These are phyloP conservation scores for Boletus huronensis DNA, from an alignment of 768 basidiomycete species.

Conservation along the genomic window DNA sequence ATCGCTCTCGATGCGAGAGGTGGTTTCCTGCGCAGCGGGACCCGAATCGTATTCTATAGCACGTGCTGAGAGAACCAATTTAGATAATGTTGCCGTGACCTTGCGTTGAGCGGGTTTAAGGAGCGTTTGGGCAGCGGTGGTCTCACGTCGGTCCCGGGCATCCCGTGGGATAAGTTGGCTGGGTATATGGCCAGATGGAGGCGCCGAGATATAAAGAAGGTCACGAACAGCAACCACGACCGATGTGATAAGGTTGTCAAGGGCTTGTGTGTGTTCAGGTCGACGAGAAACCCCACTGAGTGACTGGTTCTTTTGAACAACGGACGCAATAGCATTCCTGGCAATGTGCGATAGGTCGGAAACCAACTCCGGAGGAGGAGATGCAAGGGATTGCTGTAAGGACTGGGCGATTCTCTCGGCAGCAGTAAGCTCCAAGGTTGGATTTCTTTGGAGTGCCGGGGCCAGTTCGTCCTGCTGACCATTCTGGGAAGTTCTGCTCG, in stretches of 20 bases:
- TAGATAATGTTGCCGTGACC: constrained; percentile 84
- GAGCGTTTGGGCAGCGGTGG: constrained; percentile 49
- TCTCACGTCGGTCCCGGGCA: constrained; percentile 42
- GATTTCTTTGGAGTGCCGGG: constrained; percentile 15
- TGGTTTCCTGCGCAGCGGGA: constrained; percentile 55
- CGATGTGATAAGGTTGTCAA: constrained; percentile 59
- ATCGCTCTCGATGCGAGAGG: constrained; percentile 69
- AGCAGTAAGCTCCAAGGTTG: constrained; percentile 50
- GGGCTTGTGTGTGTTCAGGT: constrained; percentile 51
- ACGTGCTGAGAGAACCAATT: constrained; percentile 86
- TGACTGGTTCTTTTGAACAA: constrained; percentile 57
- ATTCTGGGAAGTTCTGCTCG: constrained; percentile 32
- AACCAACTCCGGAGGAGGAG: constrained; percentile 55
- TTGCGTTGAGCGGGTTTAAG: constrained; percentile 81
- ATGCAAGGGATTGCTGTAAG: constrained; percentile 56
- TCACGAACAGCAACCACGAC: constrained; percentile 75
- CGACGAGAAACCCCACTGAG: constrained; percentile 41
- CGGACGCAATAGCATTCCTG: constrained; percentile 56
- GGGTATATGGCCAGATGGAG: constrained; percentile 60
- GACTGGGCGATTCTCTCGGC: constrained; percentile 66
- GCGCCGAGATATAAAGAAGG: constrained; percentile 65
- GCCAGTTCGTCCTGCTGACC: constrained; percentile 21
- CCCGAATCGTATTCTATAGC: constrained; percentile 82
- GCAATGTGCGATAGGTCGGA: constrained; percentile 59
- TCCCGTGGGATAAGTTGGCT: constrained; percentile 49